phyloP scores from a whole-genome alignment of 1,139 yeast genomes.

The Taiozyma onychis region DNA sequence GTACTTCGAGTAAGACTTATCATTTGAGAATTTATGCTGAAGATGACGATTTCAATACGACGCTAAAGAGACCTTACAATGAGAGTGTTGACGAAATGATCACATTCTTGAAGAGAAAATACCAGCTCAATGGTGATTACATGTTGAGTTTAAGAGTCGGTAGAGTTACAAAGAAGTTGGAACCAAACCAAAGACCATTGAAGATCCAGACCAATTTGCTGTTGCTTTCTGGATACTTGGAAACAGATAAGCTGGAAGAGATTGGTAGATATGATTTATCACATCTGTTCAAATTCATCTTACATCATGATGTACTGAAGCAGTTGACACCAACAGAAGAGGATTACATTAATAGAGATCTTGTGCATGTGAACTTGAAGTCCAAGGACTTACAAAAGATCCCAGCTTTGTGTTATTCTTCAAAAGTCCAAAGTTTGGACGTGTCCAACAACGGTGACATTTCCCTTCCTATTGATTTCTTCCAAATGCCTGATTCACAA shows the following conservation, averaged over 20 bases:
- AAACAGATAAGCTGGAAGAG: slow-evolving; percentile 66
- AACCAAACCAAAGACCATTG: slow-evolving; percentile 71
- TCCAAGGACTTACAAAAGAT: slow-evolving; percentile 76
- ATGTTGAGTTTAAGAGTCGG: slow-evolving; percentile 80
- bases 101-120: slow-evolving; percentile 64
- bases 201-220: slow-evolving; percentile 71
- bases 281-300: slow-evolving; percentile 77
- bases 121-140: slow-evolving; percentile 71
- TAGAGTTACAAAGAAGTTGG: slow-evolving; percentile 67
- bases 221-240: slow-evolving; percentile 74
- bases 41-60: slow-evolving; percentile 79
- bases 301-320: slow-evolving; percentile 66
- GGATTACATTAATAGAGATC: slow-evolving; percentile 54
- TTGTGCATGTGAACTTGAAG: slow-evolving; percentile 69
- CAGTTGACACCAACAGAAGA: slow-evolving; percentile 67
- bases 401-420: slow-evolving; percentile 78
- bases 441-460: slow-evolving; percentile 87
- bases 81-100: slow-evolving; percentile 76
- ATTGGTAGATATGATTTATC: slow-evolving; percentile 87
- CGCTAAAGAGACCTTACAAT: slow-evolving; percentile 61
- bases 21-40: slow-evolving; percentile 65
- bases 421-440: slow-evolving; percentile 76
- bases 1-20: slow-evolving; percentile 25
- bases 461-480: slow-evolving; percentile 76
- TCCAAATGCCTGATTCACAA: slow-evolving; percentile 68